phyloP scores from a whole-genome alignment of 2,329 filamentous ascomycete species.

The Beauveria brongniartii region DNA sequence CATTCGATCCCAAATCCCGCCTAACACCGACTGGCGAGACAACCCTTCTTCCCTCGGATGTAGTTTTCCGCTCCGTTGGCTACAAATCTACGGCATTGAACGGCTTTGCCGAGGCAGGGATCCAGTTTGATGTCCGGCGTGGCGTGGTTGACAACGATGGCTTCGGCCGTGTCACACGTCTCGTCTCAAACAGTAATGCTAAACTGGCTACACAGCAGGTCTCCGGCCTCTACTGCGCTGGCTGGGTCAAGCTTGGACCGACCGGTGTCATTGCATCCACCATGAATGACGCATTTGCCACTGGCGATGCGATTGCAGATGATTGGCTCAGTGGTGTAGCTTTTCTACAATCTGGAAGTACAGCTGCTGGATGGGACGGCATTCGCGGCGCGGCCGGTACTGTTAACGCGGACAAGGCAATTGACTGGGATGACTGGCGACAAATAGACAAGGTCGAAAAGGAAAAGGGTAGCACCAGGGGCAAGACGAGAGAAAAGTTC shows the following conservation, averaged over 20 bases:
- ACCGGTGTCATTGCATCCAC: conserved; percentile 94
- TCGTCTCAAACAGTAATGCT: conserved; percentile 21
- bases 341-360: conserved; percentile 28
- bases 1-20: conserved; percentile 43
- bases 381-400: conserved; percentile 52
- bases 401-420: conserved; percentile 47
- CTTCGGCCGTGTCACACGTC: conserved; percentile 57
- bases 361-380: conserved; percentile 62
- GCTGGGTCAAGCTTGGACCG: conserved; percentile 92
- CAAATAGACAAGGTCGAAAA: conserved; percentile 75
- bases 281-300: conserved; percentile 89
- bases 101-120: conserved; percentile 63
- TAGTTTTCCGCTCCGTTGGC: conserved; percentile 90
- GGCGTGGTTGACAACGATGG: conserved; percentile 81
- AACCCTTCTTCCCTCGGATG: conserved; percentile 50
- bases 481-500: conserved; percentile 73
- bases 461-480: conserved; percentile 52
- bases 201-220: conserved; percentile 32
- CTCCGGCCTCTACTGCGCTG: conserved; percentile 81
- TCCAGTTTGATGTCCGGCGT: conserved; percentile 66
- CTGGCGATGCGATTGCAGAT: conserved; percentile 71
- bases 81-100: conserved; percentile 76
- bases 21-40: conserved; percentile 41
- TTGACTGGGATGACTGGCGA: conserved; percentile 79
- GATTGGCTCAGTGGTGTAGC: conserved; percentile 54